A percentile compares a stretch with the other conserved stretches of the same genome.
phyloP scores from a whole-genome alignment of 352 stramenopile species.

The Peronospora tabacina region DNA sequence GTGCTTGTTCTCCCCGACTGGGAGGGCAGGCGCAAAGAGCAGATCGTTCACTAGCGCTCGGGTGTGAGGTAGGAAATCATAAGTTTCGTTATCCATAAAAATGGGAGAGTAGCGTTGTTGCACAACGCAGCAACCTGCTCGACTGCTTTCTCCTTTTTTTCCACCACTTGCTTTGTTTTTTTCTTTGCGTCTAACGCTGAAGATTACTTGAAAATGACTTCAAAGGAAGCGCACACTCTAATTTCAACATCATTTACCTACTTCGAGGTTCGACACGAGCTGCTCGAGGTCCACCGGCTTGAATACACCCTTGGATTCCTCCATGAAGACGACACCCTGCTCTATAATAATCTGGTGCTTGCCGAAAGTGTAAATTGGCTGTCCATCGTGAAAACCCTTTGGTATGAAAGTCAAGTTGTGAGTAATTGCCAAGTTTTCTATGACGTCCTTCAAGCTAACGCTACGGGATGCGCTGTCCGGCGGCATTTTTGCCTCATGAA shows the following conservation, averaged over 20 bases:
- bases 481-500: constrained; percentile 17
- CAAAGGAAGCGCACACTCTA: too few species aligned
- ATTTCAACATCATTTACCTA: background rate
- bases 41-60: constrained; percentile 5
- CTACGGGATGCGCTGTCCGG: constrained; percentile 30
- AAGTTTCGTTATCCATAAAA: constrained; percentile 18
- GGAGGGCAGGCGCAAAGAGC: constrained; percentile 10
- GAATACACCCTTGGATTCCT: constrained; percentile 56
- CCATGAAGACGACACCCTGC: constrained; percentile 72
- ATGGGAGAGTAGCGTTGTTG: constrained; percentile 10
- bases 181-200: background rate
- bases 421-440: constrained; percentile 73
- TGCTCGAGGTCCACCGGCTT: constrained; percentile 70
- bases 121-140: constrained; percentile 23
- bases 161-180: background rate
- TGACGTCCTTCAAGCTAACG: constrained; percentile 73
- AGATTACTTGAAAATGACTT: background rate
- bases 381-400: constrained; percentile 65
- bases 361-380: constrained; percentile 76
- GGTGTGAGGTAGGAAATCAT: constrained; percentile 14
- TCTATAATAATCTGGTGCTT: constrained; percentile 81
- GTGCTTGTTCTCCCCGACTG: constrained; percentile 26
- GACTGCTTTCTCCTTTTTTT: constrained; percentile 7
- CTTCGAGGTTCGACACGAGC: constrained; percentile 32
- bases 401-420: constrained; percentile 79